Evolutionary conservation across 1,284 basidiomycete genomes (phyloP).

Genomic region (Peniophora sp.): DNA sequence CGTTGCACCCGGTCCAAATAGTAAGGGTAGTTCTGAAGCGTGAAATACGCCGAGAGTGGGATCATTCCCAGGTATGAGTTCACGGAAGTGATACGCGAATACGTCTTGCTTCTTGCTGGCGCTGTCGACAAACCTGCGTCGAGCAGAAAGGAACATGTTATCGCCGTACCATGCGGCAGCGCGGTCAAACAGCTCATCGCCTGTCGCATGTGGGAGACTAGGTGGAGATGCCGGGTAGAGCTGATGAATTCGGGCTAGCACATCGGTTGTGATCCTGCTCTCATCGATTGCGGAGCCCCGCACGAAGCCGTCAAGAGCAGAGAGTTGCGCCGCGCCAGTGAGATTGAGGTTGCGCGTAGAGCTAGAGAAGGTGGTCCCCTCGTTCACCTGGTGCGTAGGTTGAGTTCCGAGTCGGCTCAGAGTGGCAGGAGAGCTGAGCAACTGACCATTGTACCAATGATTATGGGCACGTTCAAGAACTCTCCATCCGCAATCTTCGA

Average conservation of each 20-base stretch:
- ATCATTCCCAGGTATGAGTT: constrained; percentile 45
- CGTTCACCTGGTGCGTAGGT: constrained; percentile 37
- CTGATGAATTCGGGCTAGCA: constrained; percentile 27
- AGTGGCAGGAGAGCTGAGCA: constrained; percentile 1
- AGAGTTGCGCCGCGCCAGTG: constrained; percentile 26
- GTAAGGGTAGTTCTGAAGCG: constrained; percentile 37
- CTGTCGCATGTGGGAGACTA: constrained; percentile 40
- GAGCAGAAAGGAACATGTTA: constrained; percentile 42
- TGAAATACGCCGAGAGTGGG: constrained; percentile 38
- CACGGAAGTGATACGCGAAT: constrained; percentile 47
- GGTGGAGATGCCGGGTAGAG: constrained; percentile 43
- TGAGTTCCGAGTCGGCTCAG: not conserved
- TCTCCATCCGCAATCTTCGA: constrained; percentile 36
- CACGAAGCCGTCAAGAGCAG: constrained; percentile 37
- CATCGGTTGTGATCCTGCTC: constrained; percentile 32
- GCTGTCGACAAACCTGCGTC: constrained; percentile 40
- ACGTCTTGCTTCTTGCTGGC: constrained; percentile 39
- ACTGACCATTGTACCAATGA: constrained; percentile 47
- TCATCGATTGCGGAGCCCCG: constrained; percentile 40
- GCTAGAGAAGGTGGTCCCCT: constrained; percentile 37
- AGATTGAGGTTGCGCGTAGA: constrained; percentile 28
- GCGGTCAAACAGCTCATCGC: constrained; percentile 51
- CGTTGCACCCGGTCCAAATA: constrained; percentile 39
- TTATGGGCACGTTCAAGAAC: constrained; percentile 47
- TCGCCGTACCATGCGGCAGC: constrained; percentile 49